phyloP scores from a whole-genome alignment of 2,329 filamentous ascomycete species.

The Dactylellina sp. region DNA sequence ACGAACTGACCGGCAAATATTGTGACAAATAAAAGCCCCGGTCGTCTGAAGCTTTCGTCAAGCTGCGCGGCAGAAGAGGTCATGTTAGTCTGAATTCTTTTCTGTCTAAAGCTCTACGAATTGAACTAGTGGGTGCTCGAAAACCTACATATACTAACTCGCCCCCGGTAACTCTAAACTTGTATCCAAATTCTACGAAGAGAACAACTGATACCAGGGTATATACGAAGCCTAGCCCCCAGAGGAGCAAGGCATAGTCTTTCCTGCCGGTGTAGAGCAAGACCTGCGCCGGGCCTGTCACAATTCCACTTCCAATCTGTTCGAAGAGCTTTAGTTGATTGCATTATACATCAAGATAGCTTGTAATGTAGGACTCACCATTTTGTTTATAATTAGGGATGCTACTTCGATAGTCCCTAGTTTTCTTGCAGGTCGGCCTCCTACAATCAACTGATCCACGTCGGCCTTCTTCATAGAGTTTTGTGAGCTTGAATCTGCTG shows the following conservation, averaged over 20 bases:
- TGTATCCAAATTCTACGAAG: constrained; percentile 68
- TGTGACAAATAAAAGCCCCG: constrained; percentile 63
- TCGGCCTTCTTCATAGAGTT: constrained; percentile 30
- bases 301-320: constrained; percentile 46
- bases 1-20: constrained; percentile 64
- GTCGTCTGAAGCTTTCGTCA: constrained; percentile 62
- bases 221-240: constrained; percentile 40
- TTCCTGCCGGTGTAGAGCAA: constrained; percentile 38
- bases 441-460: constrained; percentile 37
- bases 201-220: constrained; percentile 60
- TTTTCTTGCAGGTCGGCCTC: constrained; percentile 35
- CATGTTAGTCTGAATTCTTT: neutral
- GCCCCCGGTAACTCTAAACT: constrained; percentile 65
- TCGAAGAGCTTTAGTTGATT: neutral
- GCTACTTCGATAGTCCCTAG: constrained; percentile 47
- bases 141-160: constrained; percentile 65
- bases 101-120: neutral
- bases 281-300: constrained; percentile 42
- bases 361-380: constrained; percentile 11
- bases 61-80: constrained; percentile 34
- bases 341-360: neutral
- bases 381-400: constrained; percentile 44
- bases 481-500: constrained; percentile 24
- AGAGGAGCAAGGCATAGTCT: constrained; percentile 36
- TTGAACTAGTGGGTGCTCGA: no score